Conservation (phyloP, 2,329 filamentous ascomycete species). For the Hymenoscyphus fructigenus region DNA sequence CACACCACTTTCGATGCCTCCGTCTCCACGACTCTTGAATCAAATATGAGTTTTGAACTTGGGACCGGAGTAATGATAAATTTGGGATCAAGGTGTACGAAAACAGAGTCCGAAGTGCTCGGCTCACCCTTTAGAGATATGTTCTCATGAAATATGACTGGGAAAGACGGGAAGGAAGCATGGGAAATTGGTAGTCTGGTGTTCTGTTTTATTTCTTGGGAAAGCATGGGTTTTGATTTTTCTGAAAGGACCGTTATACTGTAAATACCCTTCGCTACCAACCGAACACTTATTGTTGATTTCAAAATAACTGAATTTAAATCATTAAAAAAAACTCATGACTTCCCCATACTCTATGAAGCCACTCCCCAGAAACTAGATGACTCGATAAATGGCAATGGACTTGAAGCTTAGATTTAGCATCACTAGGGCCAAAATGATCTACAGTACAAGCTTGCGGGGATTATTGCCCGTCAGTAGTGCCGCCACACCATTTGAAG, state of each 20-base stretch:
- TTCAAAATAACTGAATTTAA: constrained; percentile 4
- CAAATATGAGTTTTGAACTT: constrained; percentile 26
- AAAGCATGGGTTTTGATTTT: constrained; percentile 11
- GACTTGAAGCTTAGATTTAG: too few species aligned
- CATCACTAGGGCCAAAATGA: not conserved
- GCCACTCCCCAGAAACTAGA: not conserved
- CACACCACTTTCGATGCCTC: constrained; percentile 72
- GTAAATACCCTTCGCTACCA: constrained; percentile 30
- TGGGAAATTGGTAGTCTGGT: constrained; percentile 26
- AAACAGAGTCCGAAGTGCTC: constrained; percentile 37
- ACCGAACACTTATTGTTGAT: constrained; percentile 15
- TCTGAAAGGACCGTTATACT: constrained; percentile 7
- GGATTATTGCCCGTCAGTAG: not conserved
- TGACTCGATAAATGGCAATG: not conserved
- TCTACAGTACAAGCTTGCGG: not conserved
- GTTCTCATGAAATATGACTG: constrained; percentile 22
- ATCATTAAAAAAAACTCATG: not conserved
- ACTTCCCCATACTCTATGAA: not conserved
- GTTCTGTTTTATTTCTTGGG: constrained; percentile 21
- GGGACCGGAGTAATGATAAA: constrained; percentile 15
- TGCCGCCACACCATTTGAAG: not conserved
- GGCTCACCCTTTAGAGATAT: constrained; percentile 34
- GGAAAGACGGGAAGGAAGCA: constrained; percentile 23
- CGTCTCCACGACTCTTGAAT: constrained; percentile 57
- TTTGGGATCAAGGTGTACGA: constrained; percentile 17